Base-by-base conservation (phyloP, 1,284 basidiomycete species). In the Thelephora terrestris region DNA sequence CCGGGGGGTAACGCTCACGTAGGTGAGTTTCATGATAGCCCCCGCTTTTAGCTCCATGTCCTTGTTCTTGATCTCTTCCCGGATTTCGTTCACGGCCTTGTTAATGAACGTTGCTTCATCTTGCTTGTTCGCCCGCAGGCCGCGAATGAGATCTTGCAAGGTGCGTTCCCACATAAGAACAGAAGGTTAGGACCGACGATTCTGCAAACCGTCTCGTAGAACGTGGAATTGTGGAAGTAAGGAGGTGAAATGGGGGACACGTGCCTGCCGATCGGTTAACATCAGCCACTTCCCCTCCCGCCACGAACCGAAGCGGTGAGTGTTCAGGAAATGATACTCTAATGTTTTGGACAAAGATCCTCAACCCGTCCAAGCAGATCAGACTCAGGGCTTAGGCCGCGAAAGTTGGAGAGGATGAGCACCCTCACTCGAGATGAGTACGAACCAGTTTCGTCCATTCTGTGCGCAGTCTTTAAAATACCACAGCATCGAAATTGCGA, bases 21-120 rank as follows among this genome's bases (percentile, higher is more conserved):
- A 99, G 60, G 91, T 92, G 54, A 98, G 81, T 69, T 99, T 99
- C 62, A 99, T 75, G 37, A 98, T 81, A 0, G 93, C 96, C 27
- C 79, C 92, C 0, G 92, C 91, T 67, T 99, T 99, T 56, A 99
- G 76, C 56, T 92, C 90, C 88, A 98, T 95, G 62, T 99, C 96
- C 60, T 91, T 92, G 59, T 79, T 82, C 67, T 82, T 87, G 59
- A 98, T 83, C 71, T 99, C 96, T 50, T 78, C 74, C 52, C 91
- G 74, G 58, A 98, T 96, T 72, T 99, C 85, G 50, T 88, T 82
- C 14, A 90, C 80, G 1, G 84, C 86, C 58, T 85, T 79, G 0
- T 80, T 75, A 56, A 90, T 85, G 67, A 90, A 90, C 64, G 82
- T 85, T 60, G 77, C 69, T 64, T 90, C 85, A 70, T 90, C 87